These are phyloP conservation scores for Diutina mesorugosa DNA, from an alignment of 1,139 yeast species.

Conservation along the genomic window DNA sequence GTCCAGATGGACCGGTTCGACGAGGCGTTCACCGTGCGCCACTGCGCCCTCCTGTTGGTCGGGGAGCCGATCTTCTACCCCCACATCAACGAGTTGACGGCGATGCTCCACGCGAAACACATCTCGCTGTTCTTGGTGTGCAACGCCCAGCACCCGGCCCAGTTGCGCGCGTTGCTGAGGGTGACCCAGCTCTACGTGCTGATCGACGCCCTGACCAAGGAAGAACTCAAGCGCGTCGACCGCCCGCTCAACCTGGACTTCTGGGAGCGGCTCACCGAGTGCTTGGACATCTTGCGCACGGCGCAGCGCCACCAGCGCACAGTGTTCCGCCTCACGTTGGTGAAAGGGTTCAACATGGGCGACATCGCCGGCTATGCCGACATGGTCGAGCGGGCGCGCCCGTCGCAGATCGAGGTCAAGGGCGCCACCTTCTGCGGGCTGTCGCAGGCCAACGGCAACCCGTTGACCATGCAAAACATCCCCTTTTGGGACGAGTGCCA, in stretches of 20 bases:
- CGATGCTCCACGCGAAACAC: slow-evolving; percentile 61
- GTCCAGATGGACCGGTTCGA: slow-evolving; percentile 81
- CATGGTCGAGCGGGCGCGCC: slow-evolving; percentile 68
- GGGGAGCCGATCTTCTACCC: slow-evolving; percentile 95
- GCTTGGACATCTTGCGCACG: slow-evolving; percentile 69
- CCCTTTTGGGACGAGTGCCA: slow-evolving; percentile 91
- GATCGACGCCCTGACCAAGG: slow-evolving; percentile 82
- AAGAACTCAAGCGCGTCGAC: slow-evolving; percentile 70
- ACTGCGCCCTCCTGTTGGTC: slow-evolving; percentile 84
- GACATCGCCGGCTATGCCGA: slow-evolving; percentile 84
- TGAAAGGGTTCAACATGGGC: slow-evolving; percentile 82
- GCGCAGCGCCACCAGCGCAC: slow-evolving; percentile 74
- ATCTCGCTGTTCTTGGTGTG: slow-evolving; percentile 86
- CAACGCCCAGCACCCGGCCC: slow-evolving; percentile 92
- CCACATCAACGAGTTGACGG: slow-evolving; percentile 72
- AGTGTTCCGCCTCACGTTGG: slow-evolving; percentile 81
- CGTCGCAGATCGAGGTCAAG: slow-evolving; percentile 83
- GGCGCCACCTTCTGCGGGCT: slow-evolving; percentile 95
- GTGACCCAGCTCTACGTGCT: slow-evolving; percentile 89
- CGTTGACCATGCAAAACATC: slow-evolving; percentile 88
- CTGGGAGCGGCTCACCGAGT: slow-evolving; percentile 78
- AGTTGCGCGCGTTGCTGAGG: slow-evolving; percentile 50
- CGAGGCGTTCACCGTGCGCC: slow-evolving; percentile 80
- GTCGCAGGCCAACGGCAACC: slow-evolving; percentile 67
- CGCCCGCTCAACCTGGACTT: slow-evolving; percentile 83